A percentile compares a stretch with the other conserved stretches of the same genome.
Conservation (phyloP, 352 stramenopile species). For the Phytophthora tentaculata region DNA sequence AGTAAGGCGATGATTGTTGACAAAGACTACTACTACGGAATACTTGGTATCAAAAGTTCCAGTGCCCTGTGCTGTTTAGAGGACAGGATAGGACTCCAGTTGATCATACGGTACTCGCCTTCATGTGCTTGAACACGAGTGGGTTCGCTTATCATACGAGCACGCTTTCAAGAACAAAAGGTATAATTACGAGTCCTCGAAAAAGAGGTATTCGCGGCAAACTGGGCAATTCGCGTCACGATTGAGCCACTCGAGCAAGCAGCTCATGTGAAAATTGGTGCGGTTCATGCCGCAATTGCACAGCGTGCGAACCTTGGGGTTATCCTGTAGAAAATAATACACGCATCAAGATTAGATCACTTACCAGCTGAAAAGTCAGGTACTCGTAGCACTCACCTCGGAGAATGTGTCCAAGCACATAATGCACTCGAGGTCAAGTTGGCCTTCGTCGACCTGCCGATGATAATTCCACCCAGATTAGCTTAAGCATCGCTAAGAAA, state of each 20-base stretch:
- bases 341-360: slow-evolving; percentile 2
- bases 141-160: slow-evolving; percentile 11
- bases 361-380: not conserved
- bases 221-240: slow-evolving; percentile 86
- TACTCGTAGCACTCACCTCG: slow-evolving; percentile 30
- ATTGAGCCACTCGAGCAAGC: slow-evolving; percentile 88
- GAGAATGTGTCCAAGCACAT: slow-evolving; percentile 87
- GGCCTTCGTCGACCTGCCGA: slow-evolving; percentile 55
- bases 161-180: slow-evolving; percentile 3
- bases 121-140: slow-evolving; percentile 14
- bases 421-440: slow-evolving; percentile 86
- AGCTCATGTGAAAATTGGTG: slow-evolving; percentile 91
- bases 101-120: slow-evolving; percentile 16
- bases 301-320: slow-evolving; percentile 85
- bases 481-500: slow-evolving; percentile 2
- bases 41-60: slow-evolving; percentile 7
- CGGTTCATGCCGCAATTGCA: slow-evolving; percentile 91
- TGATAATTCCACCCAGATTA: slow-evolving; percentile 10
- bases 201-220: slow-evolving; percentile 87
- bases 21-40: slow-evolving; percentile 7
- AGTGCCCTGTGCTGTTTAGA: not conserved
- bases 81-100: not conserved
- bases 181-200: slow-evolving; percentile 70
- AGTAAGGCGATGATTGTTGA: slow-evolving; percentile 8
- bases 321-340: slow-evolving; percentile 37